These are phyloP conservation scores for Ehretia macrophylla DNA, from an alignment of 257 asterid genomes.

Conservation along the genomic window DNA sequence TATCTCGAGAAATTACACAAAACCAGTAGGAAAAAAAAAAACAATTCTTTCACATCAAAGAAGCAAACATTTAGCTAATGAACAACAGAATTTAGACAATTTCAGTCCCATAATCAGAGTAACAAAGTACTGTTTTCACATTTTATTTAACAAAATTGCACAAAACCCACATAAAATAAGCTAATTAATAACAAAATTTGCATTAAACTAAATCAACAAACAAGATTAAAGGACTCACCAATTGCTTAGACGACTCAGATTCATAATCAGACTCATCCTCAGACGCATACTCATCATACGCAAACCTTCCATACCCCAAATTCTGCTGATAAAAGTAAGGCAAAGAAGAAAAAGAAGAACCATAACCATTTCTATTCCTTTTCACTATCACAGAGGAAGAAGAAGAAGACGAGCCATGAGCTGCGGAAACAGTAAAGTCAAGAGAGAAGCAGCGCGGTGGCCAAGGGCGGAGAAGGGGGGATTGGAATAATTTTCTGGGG, in stretches of 20 bases:
- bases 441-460: constrained; percentile 18
- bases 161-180: too few species aligned
- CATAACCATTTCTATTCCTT: constrained; percentile 28
- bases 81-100: too few species aligned
- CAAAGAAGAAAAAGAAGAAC: constrained; percentile 20
- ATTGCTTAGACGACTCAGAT: constrained; percentile 65
- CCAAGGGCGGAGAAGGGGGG: constrained; percentile 4
- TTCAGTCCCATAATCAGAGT: too few species aligned
- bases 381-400: constrained; percentile 26
- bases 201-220: background rate
- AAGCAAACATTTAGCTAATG: too few species aligned
- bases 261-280: constrained; percentile 44
- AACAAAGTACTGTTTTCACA: too few species aligned
- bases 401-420: constrained; percentile 24
- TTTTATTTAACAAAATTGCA: too few species aligned
- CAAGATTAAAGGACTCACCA: constrained; percentile 32
- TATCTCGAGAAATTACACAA: too few species aligned
- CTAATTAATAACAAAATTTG: background rate
- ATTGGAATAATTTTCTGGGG: constrained; percentile 18
- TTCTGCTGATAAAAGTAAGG: constrained; percentile 53
- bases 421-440: constrained; percentile 29
- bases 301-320: constrained; percentile 61
- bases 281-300: constrained; percentile 61
- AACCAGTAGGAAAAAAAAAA: too few species aligned
- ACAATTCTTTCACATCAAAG: too few species aligned